Evolutionary conservation across 768 basidiomycete genomes (phyloP).

Genomic region (Lanmaoa pseudosensibilis): DNA sequence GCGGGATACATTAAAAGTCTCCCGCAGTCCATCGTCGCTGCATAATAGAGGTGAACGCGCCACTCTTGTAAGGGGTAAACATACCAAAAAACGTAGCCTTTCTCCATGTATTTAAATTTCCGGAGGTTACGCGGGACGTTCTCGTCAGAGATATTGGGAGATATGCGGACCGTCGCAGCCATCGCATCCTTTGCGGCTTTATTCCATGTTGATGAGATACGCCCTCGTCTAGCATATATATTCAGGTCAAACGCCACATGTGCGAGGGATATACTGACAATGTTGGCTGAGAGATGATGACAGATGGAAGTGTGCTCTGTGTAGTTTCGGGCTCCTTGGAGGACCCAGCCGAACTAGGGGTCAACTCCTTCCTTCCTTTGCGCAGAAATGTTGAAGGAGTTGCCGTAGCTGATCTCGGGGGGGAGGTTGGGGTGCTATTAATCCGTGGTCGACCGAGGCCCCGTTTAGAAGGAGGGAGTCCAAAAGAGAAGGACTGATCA

Average conservation of each 20-base stretch:
- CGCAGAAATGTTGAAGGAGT: constrained; percentile 5
- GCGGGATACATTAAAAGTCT: constrained; percentile 24
- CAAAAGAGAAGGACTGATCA: constrained; percentile 16
- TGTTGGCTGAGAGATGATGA: constrained; percentile 21
- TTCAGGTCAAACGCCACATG: constrained; percentile 1
- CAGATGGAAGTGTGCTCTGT: constrained; percentile 12
- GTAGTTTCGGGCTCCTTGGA: constrained; percentile 3
- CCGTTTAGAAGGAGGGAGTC: constrained; percentile 7
- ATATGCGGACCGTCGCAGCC: constrained; percentile 37
- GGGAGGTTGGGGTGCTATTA: constrained; percentile 5
- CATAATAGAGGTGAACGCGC: constrained; percentile 5
- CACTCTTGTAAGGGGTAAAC: neutral
- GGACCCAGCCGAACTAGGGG: constrained; percentile 16
- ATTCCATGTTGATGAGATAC: constrained; percentile 34
- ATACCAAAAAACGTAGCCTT: constrained; percentile 49
- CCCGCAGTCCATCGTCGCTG: constrained; percentile 21
- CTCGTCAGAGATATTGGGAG: constrained; percentile 34
- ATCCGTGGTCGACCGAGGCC: constrained; percentile 4
- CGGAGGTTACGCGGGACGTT: constrained; percentile 43
- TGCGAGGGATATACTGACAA: constrained; percentile 14
- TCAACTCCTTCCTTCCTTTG: neutral
- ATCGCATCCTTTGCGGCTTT: constrained; percentile 22
- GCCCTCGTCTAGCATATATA: constrained; percentile 20
- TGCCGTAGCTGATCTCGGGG: constrained; percentile 4
- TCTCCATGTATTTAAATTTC: constrained; percentile 54